Evolutionary conservation across 345 rosid species (phyloP), one percentile per base, ranked within the genome.

Genomic region (Arabidopsis suecica): DNA sequence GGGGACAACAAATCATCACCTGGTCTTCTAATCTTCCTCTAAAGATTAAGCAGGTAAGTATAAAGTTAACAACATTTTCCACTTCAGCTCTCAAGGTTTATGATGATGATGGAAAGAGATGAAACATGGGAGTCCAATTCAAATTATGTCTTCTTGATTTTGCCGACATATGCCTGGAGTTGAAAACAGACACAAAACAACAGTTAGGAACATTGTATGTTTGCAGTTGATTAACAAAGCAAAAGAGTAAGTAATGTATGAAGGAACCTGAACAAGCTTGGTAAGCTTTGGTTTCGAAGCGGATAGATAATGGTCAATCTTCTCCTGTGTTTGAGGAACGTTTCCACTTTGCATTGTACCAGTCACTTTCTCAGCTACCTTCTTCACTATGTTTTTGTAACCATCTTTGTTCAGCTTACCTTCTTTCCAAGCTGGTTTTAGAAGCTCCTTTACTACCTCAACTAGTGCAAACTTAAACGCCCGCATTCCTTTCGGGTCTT

Each of bases 371-470:
- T 90, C 97, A 11, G 90, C 97, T 28, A 86, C 96, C 72, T 92
- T 95, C 94, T 93, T 95, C 71, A 92, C 99, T 62, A 90, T 87
- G 83, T 84, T 88, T 81, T 92, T 95, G 86, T 92, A 92, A 18
- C 82, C 89, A 33, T 92, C 98, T 85, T 92, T 92, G 79, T 80
- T 83, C 73, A 95, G 71, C 74, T 85, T 93, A 49, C 98, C 98
- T 65, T 90, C 99, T 86, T 86, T 95, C 98, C 98, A 92, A 16
- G 86, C 59, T 44, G 99, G 98, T 80, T 95, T 95, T 66, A 95
- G 78, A 76, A 89, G 88, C 84, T 92, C 97, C 85, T 95, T 92
- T 9, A 89, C 93, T 70, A 82, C 85, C 85, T 90, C 98, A 14
- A 86, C 97, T 0, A 92, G 87, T 3, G 97, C 86, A 88, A 92